A percentile compares a stretch with the other conserved stretches of the same genome.
Conservation (phyloP, 2,329 filamentous ascomycete genomes). For the Trichoderma cornu-damae region DNA sequence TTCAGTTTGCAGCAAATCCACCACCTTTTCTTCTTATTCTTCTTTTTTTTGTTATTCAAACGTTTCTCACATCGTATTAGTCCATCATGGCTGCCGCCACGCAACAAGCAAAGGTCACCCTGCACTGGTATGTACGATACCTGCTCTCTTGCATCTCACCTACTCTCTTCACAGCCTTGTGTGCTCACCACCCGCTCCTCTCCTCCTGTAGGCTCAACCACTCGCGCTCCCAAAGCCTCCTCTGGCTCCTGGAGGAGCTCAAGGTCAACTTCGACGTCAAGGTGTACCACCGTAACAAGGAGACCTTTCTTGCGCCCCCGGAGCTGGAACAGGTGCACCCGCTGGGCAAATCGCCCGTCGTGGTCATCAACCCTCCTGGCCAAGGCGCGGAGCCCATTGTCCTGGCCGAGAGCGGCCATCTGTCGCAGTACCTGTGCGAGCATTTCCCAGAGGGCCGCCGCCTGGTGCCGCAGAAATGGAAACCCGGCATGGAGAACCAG, state of each 20-base stretch:
- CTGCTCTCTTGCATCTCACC: background rate
- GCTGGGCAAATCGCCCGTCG: constrained; percentile 78
- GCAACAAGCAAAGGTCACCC: constrained; percentile 50
- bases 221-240: constrained; percentile 74
- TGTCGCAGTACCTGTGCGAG: constrained; percentile 76
- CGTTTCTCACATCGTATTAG: background rate
- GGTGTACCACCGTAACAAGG: constrained; percentile 63
- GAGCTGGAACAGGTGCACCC: constrained; percentile 75
- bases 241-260: constrained; percentile 84
- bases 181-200: background rate
- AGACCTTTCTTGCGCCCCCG: constrained; percentile 63
- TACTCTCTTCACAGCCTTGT: background rate
- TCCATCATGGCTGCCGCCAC: constrained; percentile 23
- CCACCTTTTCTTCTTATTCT: no score
- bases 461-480: constrained; percentile 51
- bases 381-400: constrained; percentile 46
- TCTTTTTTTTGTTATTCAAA: no score
- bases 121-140: constrained; percentile 61
- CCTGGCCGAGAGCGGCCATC: constrained; percentile 75
- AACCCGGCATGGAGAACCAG: constrained; percentile 52
- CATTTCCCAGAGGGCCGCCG: constrained; percentile 45
- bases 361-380: constrained; percentile 54
- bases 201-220: constrained; percentile 62
- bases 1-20: no score
- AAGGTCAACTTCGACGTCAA: constrained; percentile 74